Evolutionary conservation across 1,284 basidiomycete genomes (phyloP).

Genomic region (Porodaedalea pini): DNA sequence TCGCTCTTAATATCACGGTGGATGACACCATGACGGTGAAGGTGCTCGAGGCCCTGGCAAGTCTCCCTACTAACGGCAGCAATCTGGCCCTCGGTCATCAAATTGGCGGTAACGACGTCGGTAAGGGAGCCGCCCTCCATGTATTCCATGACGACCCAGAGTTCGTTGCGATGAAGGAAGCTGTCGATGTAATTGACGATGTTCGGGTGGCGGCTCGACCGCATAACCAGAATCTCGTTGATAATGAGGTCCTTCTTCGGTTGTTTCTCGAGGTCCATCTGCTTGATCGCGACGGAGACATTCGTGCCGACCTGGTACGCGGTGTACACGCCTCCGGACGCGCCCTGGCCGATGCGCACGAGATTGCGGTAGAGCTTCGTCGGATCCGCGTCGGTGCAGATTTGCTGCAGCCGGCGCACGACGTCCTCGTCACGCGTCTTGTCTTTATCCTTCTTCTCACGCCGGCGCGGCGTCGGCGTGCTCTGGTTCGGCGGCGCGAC

Average conservation of each 20-base stretch:
- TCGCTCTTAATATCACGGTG: conserved; percentile 99
- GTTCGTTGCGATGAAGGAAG: conserved; percentile 94
- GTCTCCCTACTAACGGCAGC: conserved; percentile 91
- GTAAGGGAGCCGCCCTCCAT: conserved; percentile 96
- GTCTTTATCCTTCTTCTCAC: conserved; percentile 82
- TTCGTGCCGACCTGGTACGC: conserved; percentile 96
- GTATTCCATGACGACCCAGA: conserved; percentile 99
- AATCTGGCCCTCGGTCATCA: conserved; percentile 95
- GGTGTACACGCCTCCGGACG: conserved; percentile 97
- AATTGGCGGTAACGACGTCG: conserved; percentile 94
- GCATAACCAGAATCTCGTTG: conserved; percentile 99
- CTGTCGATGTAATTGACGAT: conserved; percentile 99
- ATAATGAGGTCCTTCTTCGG: conserved; percentile 99
- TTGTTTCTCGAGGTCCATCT: conserved; percentile 99
- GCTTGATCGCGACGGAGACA: conserved; percentile 95
- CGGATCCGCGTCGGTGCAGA: conserved; percentile 97
- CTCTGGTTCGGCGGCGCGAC: conserved; percentile 29
- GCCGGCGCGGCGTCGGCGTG: conserved; percentile 74
- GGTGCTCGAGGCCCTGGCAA: conserved; percentile 85
- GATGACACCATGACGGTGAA: conserved; percentile 93
- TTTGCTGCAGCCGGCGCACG: conserved; percentile 85
- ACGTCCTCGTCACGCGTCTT: conserved; percentile 87
- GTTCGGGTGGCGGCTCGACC: conserved; percentile 91
- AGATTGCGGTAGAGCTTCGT: conserved; percentile 90
- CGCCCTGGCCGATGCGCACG: conserved; percentile 97